Percentiles rank a stretch among this genome's conserved stretches.
Conservation (phyloP, 2,329 filamentous ascomycete species). For the Fusarium transvaalense region DNA sequence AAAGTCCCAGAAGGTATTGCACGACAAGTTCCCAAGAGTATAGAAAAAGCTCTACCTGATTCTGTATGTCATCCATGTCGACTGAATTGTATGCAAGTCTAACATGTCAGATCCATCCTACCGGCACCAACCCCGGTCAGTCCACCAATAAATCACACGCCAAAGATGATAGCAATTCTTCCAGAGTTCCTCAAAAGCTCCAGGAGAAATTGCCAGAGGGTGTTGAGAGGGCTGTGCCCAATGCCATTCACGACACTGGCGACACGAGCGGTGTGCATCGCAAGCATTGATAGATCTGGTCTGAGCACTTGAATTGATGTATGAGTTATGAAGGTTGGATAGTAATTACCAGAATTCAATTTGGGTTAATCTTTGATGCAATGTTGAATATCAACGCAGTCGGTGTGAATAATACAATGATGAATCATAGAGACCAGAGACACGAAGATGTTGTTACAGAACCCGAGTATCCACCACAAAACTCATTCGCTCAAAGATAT, state of each 20-base stretch:
- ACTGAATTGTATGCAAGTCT: background rate
- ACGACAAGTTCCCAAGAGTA: slow-evolving; percentile 24
- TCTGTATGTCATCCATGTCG: slow-evolving; percentile 11
- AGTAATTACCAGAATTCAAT: background rate
- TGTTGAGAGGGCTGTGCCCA: slow-evolving; percentile 40
- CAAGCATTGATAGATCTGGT: background rate
- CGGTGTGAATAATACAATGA: background rate
- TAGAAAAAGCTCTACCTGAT: slow-evolving; percentile 42
- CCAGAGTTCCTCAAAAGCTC: slow-evolving; percentile 40
- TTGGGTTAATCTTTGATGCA: background rate
- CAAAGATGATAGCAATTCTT: slow-evolving; percentile 33
- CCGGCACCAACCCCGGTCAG: slow-evolving; percentile 27
- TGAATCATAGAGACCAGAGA: background rate
- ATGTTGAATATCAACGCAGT: background rate
- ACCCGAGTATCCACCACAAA: background rate
- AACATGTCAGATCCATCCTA: slow-evolving; percentile 39
- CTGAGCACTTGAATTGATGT: too few relatives aligned
- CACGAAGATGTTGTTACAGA: background rate
- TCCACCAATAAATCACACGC: slow-evolving; percentile 39
- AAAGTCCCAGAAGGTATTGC: slow-evolving; percentile 38
- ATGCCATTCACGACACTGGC: slow-evolving; percentile 41
- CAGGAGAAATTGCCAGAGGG: slow-evolving; percentile 45
- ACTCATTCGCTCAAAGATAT: background rate
- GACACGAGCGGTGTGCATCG: slow-evolving; percentile 20
- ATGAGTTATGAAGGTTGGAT: background rate